Percentiles rank a stretch among this genome's conserved stretches.
Evolutionary conservation across 2,329 filamentous ascomycete genomes (phyloP).

Genomic region (Madurella mycetomatis): DNA sequence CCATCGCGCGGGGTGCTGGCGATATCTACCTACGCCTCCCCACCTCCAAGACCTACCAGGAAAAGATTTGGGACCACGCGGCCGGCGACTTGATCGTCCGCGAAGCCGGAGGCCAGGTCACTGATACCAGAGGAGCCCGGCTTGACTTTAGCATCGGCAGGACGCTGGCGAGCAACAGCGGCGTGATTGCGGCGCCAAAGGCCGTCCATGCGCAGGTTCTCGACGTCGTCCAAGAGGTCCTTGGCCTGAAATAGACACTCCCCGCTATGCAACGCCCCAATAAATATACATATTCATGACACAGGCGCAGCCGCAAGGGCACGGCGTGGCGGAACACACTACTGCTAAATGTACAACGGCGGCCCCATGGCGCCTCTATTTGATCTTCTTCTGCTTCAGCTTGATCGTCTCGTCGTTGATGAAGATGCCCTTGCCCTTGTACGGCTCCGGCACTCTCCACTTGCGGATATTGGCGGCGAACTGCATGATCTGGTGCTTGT

Average conservation of each 20-base stretch:
- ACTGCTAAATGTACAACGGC: slow-evolving; percentile 20
- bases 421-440: slow-evolving; percentile 99
- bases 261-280: neutral
- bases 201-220: slow-evolving; percentile 73
- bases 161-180: slow-evolving; percentile 86
- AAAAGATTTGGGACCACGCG: slow-evolving; percentile 99
- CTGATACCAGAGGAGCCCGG: slow-evolving; percentile 78
- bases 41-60: slow-evolving; percentile 75
- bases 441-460: slow-evolving; percentile 92
- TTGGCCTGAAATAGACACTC: slow-evolving; percentile 43
- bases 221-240: slow-evolving; percentile 74
- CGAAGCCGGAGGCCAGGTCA: slow-evolving; percentile 88
- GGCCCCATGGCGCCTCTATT: slow-evolving; percentile 47
- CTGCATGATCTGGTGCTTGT: slow-evolving; percentile 82
- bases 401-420: slow-evolving; percentile 97
- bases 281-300: slow-evolving; percentile 28
- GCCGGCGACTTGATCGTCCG: slow-evolving; percentile 91
- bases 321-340: slow-evolving; percentile 8
- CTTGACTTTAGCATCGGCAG: slow-evolving; percentile 84
- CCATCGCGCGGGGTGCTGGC: slow-evolving; percentile 86
- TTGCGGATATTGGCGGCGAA: slow-evolving; percentile 84
- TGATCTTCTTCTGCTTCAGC: slow-evolving; percentile 97
- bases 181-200: slow-evolving; percentile 81
- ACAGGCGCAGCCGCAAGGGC: slow-evolving; percentile 15
- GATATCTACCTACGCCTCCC: slow-evolving; percentile 93